Conservation (phyloP, 1,284 basidiomycete species). For the Ustilago esculenta region DNA sequence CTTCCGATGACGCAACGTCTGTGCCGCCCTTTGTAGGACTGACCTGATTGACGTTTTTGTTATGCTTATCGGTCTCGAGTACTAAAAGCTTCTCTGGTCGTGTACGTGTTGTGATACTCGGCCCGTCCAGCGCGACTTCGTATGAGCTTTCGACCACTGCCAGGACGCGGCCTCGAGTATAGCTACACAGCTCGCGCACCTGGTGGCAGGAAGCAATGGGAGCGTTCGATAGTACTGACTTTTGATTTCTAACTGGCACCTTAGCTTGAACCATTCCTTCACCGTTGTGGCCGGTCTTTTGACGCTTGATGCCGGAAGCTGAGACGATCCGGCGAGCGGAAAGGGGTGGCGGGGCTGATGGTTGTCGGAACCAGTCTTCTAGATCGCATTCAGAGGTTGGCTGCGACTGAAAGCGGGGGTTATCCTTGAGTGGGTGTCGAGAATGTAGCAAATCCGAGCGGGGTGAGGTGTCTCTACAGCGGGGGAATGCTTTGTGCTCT, state of each 20-base stretch:
- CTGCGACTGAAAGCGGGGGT: constrained; percentile 20
- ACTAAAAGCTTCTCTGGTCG: constrained; percentile 34
- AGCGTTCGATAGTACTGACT: no score
- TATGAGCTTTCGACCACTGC: constrained; percentile 25
- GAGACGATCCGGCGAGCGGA: constrained; percentile 12
- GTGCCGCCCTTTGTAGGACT: neutral
- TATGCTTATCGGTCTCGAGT: constrained; percentile 21
- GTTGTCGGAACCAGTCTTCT: constrained; percentile 18
- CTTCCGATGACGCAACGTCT: neutral
- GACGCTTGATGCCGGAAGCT: constrained; percentile 22
- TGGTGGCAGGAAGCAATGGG: neutral
- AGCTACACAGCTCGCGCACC: constrained; percentile 10
- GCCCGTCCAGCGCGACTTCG: neutral
- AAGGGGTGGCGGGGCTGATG: neutral
- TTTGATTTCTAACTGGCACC: no score
- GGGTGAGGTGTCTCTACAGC: neutral
- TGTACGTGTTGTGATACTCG: constrained; percentile 7
- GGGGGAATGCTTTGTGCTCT: neutral
- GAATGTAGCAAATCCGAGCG: neutral
- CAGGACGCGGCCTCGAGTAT: constrained; percentile 28
- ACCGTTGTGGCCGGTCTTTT: constrained; percentile 14
- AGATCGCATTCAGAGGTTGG: constrained; percentile 9
- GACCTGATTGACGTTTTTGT: constrained; percentile 7
- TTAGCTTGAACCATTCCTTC: no score
- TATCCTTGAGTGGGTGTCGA: constrained; percentile 21